Percentiles rank a stretch among this genome's conserved stretches.
These are phyloP conservation scores for Nasturtium officinale DNA, from an alignment of 345 rosid species.

Conservation along the genomic window DNA sequence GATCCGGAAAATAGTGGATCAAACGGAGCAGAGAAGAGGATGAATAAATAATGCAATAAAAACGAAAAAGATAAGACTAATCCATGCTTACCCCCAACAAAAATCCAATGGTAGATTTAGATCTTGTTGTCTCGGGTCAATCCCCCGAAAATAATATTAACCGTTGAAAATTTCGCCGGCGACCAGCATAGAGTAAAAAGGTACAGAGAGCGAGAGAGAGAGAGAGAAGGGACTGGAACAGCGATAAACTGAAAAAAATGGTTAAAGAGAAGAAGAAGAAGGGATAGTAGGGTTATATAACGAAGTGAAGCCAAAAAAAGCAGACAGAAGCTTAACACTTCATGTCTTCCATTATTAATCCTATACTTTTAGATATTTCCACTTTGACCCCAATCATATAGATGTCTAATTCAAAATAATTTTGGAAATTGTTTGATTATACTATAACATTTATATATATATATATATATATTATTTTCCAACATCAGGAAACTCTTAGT, in stretches of 20 bases:
- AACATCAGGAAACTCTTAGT: not conserved
- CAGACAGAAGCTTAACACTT: slow-evolving; percentile 19
- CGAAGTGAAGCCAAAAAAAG: slow-evolving; percentile 15
- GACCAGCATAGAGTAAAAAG: slow-evolving; percentile 44
- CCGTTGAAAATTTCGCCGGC: slow-evolving; percentile 51
- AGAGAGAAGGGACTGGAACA: slow-evolving; percentile 23
- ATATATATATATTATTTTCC: not conserved
- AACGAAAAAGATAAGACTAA: slow-evolving; percentile 3
- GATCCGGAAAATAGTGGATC: slow-evolving; percentile 36
- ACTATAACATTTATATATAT: no score
- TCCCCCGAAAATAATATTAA: slow-evolving; percentile 27
- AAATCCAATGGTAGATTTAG: slow-evolving; percentile 15
- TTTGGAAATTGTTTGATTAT: not conserved
- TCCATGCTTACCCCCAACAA: slow-evolving; percentile 38
- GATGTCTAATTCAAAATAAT: not conserved
- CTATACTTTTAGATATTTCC: slow-evolving; percentile 10
- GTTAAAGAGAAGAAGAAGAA: not conserved
- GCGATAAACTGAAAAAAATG: slow-evolving; percentile 26
- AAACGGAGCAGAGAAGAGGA: slow-evolving; percentile 15
- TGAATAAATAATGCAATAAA: not conserved
- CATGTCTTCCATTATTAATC: slow-evolving; percentile 15
- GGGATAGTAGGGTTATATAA: not conserved
- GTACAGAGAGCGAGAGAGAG: slow-evolving; percentile 1
- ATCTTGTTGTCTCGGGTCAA: slow-evolving; percentile 32
- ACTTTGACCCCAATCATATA: slow-evolving; percentile 14